Evolutionary conservation across 2,329 filamentous ascomycete genomes (phyloP).

Genomic region (Claviceps sorghi): DNA sequence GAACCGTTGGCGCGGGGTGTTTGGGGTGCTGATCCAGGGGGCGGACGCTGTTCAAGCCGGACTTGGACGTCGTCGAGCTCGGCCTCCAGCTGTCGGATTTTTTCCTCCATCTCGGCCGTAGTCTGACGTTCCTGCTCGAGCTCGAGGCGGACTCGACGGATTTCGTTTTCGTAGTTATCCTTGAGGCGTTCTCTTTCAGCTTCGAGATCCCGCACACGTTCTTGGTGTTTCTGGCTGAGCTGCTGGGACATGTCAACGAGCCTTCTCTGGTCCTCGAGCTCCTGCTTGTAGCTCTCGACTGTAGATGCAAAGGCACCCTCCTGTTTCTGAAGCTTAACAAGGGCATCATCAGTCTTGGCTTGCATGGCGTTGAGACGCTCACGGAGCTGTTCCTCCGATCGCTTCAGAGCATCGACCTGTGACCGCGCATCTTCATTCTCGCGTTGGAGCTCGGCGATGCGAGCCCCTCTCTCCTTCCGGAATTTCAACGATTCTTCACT

Average conservation of each 20-base stretch:
- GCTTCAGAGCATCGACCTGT: conserved; percentile 61
- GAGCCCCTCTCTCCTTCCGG: conserved; percentile 85
- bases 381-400: conserved; percentile 66
- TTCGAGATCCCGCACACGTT: conserved; percentile 56
- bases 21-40: conserved; percentile 38
- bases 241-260: conserved; percentile 72
- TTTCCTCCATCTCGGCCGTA: conserved; percentile 31
- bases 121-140: conserved; percentile 39
- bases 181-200: conserved; percentile 43
- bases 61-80: conserved; percentile 40
- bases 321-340: conserved; percentile 69
- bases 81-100: conserved; percentile 34
- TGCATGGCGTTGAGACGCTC: conserved; percentile 71
- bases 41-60: conserved; percentile 27
- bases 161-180: conserved; percentile 49
- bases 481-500: conserved; percentile 74
- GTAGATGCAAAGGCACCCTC: conserved; percentile 68
- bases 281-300: conserved; percentile 76
- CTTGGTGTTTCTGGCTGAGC: conserved; percentile 56
- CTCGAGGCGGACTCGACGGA: conserved; percentile 40
- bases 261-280: conserved; percentile 66
- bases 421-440: conserved; percentile 73
- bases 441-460: conserved; percentile 76
- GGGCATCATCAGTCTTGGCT: conserved; percentile 71
- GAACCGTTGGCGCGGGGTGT: conserved; percentile 48